These are phyloP conservation scores for Aquilaria sinensis DNA, from an alignment of 345 rosid species.

Conservation along the genomic window DNA sequence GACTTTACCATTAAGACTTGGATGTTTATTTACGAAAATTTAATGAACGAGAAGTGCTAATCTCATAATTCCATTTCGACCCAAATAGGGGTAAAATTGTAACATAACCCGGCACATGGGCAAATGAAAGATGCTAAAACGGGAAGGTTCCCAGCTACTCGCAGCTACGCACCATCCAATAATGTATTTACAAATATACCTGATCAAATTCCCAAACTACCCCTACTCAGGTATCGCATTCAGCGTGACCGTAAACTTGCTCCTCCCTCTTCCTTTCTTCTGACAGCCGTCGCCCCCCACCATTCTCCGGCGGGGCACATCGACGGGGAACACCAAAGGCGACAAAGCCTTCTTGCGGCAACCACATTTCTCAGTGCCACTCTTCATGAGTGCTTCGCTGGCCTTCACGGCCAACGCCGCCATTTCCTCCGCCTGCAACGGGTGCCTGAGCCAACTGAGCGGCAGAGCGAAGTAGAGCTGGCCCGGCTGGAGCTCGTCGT, in stretches of 20 bases:
- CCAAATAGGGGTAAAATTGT: slow-evolving; percentile 41
- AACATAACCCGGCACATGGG: slow-evolving; percentile 26
- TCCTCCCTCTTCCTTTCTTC: slow-evolving; percentile 26
- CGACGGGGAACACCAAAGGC: slow-evolving; percentile 24
- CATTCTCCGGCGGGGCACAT: slow-evolving; percentile 16
- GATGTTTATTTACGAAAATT: too few relatives aligned
- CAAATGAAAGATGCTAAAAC: background rate
- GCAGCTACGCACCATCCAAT: slow-evolving; percentile 9
- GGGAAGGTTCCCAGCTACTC: background rate
- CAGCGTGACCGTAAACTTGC: slow-evolving; percentile 48
- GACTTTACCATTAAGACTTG: too few relatives aligned
- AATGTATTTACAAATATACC: slow-evolving; percentile 23
- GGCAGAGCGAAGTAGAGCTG: slow-evolving; percentile 88
- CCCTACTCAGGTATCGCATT: slow-evolving; percentile 54
- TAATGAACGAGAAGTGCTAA: background rate
- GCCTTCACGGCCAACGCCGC: slow-evolving; percentile 99
- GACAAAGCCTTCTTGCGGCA: slow-evolving; percentile 34
- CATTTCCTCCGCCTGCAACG: slow-evolving; percentile 79
- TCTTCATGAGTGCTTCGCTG: slow-evolving; percentile 72
- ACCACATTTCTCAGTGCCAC: slow-evolving; percentile 16
- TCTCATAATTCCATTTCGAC: slow-evolving; percentile 12
- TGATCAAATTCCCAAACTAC: slow-evolving; percentile 13
- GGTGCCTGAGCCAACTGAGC: slow-evolving; percentile 47
- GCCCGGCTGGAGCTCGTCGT: slow-evolving; percentile 80
- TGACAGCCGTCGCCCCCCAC: slow-evolving; percentile 9